Conservation (phyloP, 2,329 filamentous ascomycete species). For the Fusarium nurragi region DNA sequence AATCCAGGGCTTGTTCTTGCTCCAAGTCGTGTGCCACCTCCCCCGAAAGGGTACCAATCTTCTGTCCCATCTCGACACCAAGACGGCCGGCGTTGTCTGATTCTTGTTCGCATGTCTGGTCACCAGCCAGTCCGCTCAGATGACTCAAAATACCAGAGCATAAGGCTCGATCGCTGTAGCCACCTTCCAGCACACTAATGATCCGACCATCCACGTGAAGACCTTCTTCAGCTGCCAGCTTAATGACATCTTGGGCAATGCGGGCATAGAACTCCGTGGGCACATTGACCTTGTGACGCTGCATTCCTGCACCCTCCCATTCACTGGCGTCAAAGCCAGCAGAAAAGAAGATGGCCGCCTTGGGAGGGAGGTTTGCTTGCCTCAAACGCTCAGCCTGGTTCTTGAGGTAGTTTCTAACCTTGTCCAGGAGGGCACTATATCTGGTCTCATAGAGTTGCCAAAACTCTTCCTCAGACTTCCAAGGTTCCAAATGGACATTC, state of each 20-base stretch:
- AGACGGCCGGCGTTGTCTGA: conserved; percentile 54
- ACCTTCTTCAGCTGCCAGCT: conserved; percentile 81
- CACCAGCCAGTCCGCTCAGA: conserved; percentile 79
- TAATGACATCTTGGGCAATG: conserved; percentile 85
- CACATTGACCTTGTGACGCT: conserved; percentile 93
- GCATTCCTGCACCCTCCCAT: conserved; percentile 92
- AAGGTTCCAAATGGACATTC: conserved; percentile 93
- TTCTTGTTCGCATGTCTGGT: conserved; percentile 54
- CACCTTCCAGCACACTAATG: conserved; percentile 93
- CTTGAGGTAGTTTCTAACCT: conserved; percentile 80
- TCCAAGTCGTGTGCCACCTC: conserved; percentile 33
- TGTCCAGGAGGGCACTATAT: conserved; percentile 81
- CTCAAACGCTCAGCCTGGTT: conserved; percentile 74
- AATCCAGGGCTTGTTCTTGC: conserved; percentile 33
- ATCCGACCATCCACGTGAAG: conserved; percentile 83
- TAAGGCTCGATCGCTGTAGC: conserved; percentile 92
- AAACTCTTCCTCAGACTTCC: conserved; percentile 85
- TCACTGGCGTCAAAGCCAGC: conserved; percentile 98
- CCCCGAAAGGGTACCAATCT: conserved; percentile 54
- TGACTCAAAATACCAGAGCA: conserved; percentile 91
- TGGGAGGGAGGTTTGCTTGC: conserved; percentile 69
- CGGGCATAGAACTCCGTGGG: conserved; percentile 96
- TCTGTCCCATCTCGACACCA: conserved; percentile 67
- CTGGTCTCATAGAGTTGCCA: conserved; percentile 86
- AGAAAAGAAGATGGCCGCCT: conserved; percentile 91